Base-by-base conservation (phyloP, 116 monocot genomes). In the Dioscorea cayenensis region DNA sequence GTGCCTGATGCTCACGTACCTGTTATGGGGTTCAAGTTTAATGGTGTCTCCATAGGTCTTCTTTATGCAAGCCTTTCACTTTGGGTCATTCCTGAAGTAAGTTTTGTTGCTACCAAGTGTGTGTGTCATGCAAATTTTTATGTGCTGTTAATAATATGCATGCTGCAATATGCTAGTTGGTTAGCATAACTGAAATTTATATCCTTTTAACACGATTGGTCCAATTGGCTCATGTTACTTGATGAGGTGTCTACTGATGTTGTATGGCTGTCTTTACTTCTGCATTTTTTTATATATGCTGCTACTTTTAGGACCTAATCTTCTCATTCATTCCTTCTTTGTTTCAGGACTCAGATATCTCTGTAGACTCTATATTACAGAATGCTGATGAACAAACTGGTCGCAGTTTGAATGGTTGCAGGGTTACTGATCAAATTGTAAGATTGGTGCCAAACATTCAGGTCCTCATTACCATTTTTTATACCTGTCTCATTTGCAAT, bases 1-100 rank as follows among this genome's bases (percentile, higher is more conserved):
- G 96, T 96, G 12, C 92, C 96, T 81, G 96, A 92, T 88, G 96
- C 96, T 82, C 88, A 88, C 75, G 96, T 96, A 14, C 96, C 96
- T 59, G 90, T 96, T 16, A 86, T 96, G 92, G 82, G 48, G 70
- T 96, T 96, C 72, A 90, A 86, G 73, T 83, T 96, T 70, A 72
- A 10, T 81, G 96, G 96, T 51, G 84, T 96, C 66, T 96, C 96
- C 28, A 96, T 96, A 49, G 96, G 92, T 85, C 92, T 96, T 80
- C 84, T 96, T 20, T 96, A 90, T 83, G 96, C 96, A 73, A 96
- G 82, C 37, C 66, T 92, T 36, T 67, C 96, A 21, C 84, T 88
- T 63, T 92, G 83, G 82, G 90, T 88, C 18, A 84, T 96, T 51
- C 96, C 96, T 72, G 92, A 96, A 81, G 96, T 96, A 84, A 82